phyloP scores from a whole-genome alignment of 2,329 filamentous ascomycete species.

The Diaporthe destruens region DNA sequence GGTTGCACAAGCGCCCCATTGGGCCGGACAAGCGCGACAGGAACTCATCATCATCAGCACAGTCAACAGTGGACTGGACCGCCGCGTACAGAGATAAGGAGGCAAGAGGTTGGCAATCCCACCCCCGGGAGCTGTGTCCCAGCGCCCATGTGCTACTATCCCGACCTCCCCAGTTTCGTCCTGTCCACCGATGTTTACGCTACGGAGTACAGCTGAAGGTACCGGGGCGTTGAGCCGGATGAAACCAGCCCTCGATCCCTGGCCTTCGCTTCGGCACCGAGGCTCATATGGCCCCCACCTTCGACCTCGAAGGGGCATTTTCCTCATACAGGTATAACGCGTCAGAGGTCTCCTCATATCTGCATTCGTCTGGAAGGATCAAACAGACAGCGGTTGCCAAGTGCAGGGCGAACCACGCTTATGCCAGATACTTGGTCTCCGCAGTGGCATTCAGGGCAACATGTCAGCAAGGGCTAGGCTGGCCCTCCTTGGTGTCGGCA shows the following conservation, averaged over 20 bases:
- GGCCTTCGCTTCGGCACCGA: slow-evolving; percentile 4
- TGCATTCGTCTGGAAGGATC: slow-evolving; percentile 24
- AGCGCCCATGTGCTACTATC: neutral
- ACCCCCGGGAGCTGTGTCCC: neutral
- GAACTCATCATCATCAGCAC: neutral
- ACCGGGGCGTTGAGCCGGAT: neutral
- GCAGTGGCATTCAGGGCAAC: neutral
- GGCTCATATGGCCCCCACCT: slow-evolving; percentile 15
- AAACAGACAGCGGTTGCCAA: slow-evolving; percentile 13
- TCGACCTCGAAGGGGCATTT: neutral
- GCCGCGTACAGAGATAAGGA: neutral
- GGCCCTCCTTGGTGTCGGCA: neutral
- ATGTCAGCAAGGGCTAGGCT: slow-evolving; percentile 18
- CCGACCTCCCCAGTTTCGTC: neutral
- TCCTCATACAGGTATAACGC: neutral
- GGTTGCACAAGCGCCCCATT: slow-evolving; percentile 9
- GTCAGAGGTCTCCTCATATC: slow-evolving; percentile 13
- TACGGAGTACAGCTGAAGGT: neutral
- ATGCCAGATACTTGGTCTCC: slow-evolving; percentile 10
- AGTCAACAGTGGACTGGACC: neutral
- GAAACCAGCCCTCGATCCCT: neutral
- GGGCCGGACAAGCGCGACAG: slow-evolving; percentile 8
- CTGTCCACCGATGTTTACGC: neutral
- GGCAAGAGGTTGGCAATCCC: neutral
- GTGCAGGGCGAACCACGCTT: slow-evolving; percentile 28